Evolutionary conservation across 169 alveolate genomes (phyloP).

Genomic region (Cyclospora cayetanensis): DNA sequence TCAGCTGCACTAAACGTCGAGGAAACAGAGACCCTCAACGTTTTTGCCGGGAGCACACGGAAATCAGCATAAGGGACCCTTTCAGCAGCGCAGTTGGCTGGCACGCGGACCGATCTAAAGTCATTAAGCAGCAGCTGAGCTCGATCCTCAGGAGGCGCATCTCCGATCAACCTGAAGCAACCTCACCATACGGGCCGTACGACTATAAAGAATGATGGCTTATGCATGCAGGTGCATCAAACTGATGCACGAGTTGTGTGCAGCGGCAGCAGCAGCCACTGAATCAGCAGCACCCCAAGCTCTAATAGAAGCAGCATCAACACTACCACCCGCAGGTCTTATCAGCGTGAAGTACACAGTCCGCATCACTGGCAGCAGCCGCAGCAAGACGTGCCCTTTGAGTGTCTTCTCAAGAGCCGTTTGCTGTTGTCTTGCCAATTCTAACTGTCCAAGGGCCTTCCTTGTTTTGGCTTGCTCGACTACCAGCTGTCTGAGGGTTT

Average conservation of each 20-base stretch:
- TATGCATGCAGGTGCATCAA: not conserved
- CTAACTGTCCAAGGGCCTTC: conserved; percentile 2
- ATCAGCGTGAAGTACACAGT: not conserved
- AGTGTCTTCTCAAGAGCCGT: not conserved
- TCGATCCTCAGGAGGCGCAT: conserved; percentile 14
- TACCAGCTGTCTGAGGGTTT: conserved; percentile 6
- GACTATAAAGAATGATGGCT: too few relatives aligned
- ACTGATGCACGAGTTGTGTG: not conserved
- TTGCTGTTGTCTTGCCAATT: not conserved
- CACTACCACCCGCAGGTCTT: not conserved
- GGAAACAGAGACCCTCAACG: not conserved
- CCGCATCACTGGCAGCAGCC: conserved; percentile 11
- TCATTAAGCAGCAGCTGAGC: conserved; percentile 2
- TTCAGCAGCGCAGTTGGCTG: conserved; percentile 36
- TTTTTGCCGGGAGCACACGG: not conserved
- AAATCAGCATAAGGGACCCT: not conserved
- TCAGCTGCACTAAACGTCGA: too few relatives aligned
- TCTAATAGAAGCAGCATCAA: not conserved
- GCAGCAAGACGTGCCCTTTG: not conserved
- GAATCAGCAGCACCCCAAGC: not conserved
- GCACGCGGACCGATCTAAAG: not conserved
- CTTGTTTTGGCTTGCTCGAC: conserved; percentile 8
- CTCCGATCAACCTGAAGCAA: conserved; percentile 11
- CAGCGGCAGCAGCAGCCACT: conserved; percentile 5
- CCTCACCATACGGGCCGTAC: too few relatives aligned